Percentiles rank a stretch among this genome's conserved stretches.
These are phyloP conservation scores for Smittium culicis DNA, from an alignment of 371 early-diverging fungal species.

Conservation along the genomic window DNA sequence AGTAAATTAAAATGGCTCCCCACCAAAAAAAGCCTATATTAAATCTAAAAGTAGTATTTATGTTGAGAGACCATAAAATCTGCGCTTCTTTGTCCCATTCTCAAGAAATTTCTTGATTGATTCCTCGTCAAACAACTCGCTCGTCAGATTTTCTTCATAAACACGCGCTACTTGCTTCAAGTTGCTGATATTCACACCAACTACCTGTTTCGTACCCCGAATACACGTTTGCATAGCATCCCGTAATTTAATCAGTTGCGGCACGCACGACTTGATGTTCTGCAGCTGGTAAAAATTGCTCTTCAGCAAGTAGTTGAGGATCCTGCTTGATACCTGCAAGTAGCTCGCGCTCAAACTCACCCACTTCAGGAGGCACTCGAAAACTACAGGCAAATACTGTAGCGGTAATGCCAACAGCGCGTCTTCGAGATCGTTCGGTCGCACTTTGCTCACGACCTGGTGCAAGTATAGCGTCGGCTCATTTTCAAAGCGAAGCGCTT, in stretches of 20 bases:
- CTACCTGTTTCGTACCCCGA: slow-evolving; percentile 50
- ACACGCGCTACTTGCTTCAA: slow-evolving; percentile 52
- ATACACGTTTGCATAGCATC: slow-evolving; percentile 44
- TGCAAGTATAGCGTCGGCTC: slow-evolving; percentile 71
- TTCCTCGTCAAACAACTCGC: slow-evolving; percentile 57
- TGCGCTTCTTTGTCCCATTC: slow-evolving; percentile 54
- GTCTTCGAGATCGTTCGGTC: slow-evolving; percentile 72
- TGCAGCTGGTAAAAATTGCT: slow-evolving; percentile 73
- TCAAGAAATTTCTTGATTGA: slow-evolving; percentile 34
- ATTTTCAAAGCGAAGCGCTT: slow-evolving; percentile 53
- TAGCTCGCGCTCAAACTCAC: slow-evolving; percentile 64
- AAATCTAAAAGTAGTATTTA: too few species aligned
- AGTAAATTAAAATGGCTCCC: too few species aligned
- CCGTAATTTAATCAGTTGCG: slow-evolving; percentile 60
- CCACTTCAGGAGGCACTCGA: slow-evolving; percentile 63
- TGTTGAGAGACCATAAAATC: slow-evolving; percentile 29
- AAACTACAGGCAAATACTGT: slow-evolving; percentile 50
- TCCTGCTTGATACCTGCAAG: slow-evolving; percentile 56
- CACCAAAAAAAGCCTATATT: too few species aligned
- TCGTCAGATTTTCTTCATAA: slow-evolving; percentile 51
- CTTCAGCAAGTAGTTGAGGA: slow-evolving; percentile 63
- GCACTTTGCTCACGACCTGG: slow-evolving; percentile 52
- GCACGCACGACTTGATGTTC: slow-evolving; percentile 56
- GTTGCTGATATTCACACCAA: slow-evolving; percentile 67
- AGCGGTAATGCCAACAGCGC: slow-evolving; percentile 79